Evolutionary conservation across 1,139 yeast species (phyloP).

Genomic region (Hyphopichia buzzinii): DNA sequence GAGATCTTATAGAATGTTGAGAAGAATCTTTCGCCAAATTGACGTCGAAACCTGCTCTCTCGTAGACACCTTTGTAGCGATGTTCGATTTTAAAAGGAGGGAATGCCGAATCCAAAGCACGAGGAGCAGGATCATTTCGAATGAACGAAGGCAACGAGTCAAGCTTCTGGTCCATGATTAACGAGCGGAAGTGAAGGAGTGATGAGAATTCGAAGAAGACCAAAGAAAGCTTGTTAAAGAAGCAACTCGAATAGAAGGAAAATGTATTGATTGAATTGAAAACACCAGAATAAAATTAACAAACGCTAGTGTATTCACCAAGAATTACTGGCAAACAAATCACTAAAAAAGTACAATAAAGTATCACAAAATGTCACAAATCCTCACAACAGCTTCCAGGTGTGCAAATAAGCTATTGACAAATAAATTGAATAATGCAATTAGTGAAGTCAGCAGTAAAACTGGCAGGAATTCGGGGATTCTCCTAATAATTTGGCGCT

Average conservation of each 20-base stretch:
- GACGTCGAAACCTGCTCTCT: constrained; percentile 66
- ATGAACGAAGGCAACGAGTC: constrained; percentile 28
- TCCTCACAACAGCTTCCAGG: no score
- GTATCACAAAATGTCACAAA: no score
- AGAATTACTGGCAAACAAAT: no score
- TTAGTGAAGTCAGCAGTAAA: no score
- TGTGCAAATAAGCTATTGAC: no score
- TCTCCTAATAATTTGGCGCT: no score
- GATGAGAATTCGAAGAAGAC: background rate
- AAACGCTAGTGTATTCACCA: no score
- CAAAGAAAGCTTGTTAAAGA: background rate
- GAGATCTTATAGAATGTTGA: background rate
- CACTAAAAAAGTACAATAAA: no score
- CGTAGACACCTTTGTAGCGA: constrained; percentile 58
- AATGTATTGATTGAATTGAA: constrained; percentile 3
- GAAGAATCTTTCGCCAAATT: constrained; percentile 16
- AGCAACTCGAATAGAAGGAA: no score
- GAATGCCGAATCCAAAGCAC: constrained; percentile 45
- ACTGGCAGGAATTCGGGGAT: no score
- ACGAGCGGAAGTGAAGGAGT: constrained; percentile 3
- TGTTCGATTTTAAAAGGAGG: constrained; percentile 60
- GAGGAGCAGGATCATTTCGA: constrained; percentile 30
- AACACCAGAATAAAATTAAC: background rate
- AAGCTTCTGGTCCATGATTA: constrained; percentile 10
- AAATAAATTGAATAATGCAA: no score